phyloP scores from a whole-genome alignment of 805 yeast genomes.

The Candida corydali region DNA sequence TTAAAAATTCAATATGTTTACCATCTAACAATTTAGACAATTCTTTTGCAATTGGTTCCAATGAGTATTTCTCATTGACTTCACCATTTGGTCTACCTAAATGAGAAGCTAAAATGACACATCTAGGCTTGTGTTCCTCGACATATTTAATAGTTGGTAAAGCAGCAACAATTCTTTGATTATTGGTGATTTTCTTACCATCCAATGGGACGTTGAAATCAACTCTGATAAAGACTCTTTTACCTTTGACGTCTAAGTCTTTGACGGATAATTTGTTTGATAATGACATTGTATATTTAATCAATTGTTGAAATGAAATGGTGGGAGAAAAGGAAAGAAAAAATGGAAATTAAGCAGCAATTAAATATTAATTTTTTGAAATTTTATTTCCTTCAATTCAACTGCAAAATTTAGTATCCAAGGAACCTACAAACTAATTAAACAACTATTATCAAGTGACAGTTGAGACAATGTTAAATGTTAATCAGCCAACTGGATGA shows the following conservation, averaged over 20 bases:
- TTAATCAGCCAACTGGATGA: no score
- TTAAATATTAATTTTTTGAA: no score
- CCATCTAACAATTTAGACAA: slow-evolving; percentile 68
- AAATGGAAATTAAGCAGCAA: neutral
- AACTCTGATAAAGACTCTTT: slow-evolving; percentile 98
- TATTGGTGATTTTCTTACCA: slow-evolving; percentile 95
- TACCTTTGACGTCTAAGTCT: slow-evolving; percentile 80
- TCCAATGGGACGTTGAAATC: slow-evolving; percentile 95
- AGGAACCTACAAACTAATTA: no score
- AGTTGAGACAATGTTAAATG: no score
- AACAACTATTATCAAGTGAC: no score
- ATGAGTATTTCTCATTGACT: slow-evolving; percentile 76
- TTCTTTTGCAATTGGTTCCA: slow-evolving; percentile 91
- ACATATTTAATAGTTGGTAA: slow-evolving; percentile 97
- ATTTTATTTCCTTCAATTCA: neutral
- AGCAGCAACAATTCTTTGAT: slow-evolving; percentile 99
- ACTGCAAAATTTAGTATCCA: neutral
- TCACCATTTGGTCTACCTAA: slow-evolving; percentile 99
- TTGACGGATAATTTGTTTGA: slow-evolving; percentile 89
- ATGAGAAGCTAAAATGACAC: slow-evolving; percentile 90
- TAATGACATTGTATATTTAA: slow-evolving; percentile 78
- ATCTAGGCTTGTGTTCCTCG: slow-evolving; percentile 85
- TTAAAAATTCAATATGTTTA: slow-evolving; percentile 67
- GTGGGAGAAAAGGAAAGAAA: neutral
- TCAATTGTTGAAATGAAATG: neutral